Percentiles rank a stretch among this genome's conserved stretches.
These are phyloP conservation scores for Brettanomyces bruxellensis DNA, from an alignment of 805 yeast genomes.

Conservation along the genomic window DNA sequence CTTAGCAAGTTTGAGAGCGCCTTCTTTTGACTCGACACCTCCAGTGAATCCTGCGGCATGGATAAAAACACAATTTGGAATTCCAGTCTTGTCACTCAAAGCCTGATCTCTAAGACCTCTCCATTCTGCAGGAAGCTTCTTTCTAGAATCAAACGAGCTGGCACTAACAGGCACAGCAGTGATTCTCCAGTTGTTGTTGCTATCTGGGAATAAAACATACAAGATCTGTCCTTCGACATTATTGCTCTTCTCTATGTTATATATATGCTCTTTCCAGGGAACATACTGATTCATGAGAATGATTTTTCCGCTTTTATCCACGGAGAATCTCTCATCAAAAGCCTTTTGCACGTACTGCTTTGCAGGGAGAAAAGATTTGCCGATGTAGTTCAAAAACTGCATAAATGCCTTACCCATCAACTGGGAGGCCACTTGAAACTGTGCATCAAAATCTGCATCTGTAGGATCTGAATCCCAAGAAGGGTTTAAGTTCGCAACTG, in stretches of 20 bases:
- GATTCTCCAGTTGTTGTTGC: slow-evolving; percentile 70
- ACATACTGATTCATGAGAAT: slow-evolving; percentile 67
- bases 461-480: slow-evolving; percentile 66
- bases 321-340: slow-evolving; percentile 46
- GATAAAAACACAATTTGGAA: slow-evolving; percentile 80
- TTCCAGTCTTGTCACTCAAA: slow-evolving; percentile 64
- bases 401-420: slow-evolving; percentile 80
- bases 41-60: slow-evolving; percentile 98
- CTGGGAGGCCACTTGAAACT: slow-evolving; percentile 61
- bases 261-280: slow-evolving; percentile 95
- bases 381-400: slow-evolving; percentile 58
- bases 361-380: slow-evolving; percentile 89
- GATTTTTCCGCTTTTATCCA: slow-evolving; percentile 65
- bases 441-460: slow-evolving; percentile 56
- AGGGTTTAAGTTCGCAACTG: slow-evolving; percentile 78
- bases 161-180: slow-evolving; percentile 84
- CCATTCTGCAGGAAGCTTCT: slow-evolving; percentile 83
- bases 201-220: slow-evolving; percentile 75
- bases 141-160: slow-evolving; percentile 75
- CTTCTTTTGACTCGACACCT: slow-evolving; percentile 75
- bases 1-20: slow-evolving; percentile 66
- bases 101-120: slow-evolving; percentile 93
- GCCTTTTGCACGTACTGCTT: slow-evolving; percentile 68
- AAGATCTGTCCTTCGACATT: slow-evolving; percentile 46
- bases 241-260: slow-evolving; percentile 55